Evolutionary conservation across 2,329 filamentous ascomycete genomes (phyloP).

Genomic region (Boeremia exigua): DNA sequence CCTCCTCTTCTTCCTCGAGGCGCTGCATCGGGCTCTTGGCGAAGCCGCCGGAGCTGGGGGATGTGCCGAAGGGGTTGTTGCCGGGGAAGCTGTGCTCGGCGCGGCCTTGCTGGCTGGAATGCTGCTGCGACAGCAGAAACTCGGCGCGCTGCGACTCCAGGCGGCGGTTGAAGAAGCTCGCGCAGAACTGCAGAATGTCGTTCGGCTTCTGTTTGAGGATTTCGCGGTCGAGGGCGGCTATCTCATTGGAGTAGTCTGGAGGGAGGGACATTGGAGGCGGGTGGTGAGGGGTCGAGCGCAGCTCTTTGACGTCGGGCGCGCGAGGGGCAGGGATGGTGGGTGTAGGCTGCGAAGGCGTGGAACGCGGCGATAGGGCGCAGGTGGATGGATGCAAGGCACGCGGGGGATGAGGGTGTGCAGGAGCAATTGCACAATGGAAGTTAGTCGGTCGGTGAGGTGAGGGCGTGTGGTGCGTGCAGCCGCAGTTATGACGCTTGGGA

Average conservation of each 20-base stretch:
- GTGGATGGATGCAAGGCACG: conserved; percentile 5
- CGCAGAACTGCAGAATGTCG: conserved; percentile 74
- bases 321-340: conserved; percentile 46
- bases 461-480: conserved; percentile 20
- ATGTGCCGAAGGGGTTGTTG: conserved; percentile 74
- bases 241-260: conserved; percentile 60
- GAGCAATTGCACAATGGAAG: conserved; percentile 11
- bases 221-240: conserved; percentile 68
- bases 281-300: conserved; percentile 45
- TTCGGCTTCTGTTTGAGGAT: conserved; percentile 63
- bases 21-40: conserved; percentile 62
- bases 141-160: conserved; percentile 69
- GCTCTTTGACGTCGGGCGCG: conserved; percentile 47
- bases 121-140: conserved; percentile 58
- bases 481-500: conserved; percentile 22
- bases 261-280: conserved; percentile 48
- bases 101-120: conserved; percentile 51
- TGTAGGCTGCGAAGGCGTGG: conserved; percentile 33
- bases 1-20: conserved; percentile 83
- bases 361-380: conserved; percentile 36
- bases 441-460: conserved; percentile 13
- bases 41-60: conserved; percentile 50
- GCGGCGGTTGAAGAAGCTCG: conserved; percentile 70
- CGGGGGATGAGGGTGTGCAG: neutral
- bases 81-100: conserved; percentile 79